Evolutionary conservation across 306 rosid genomes (phyloP), one percentile per base, ranked within the genome.

Genomic region (Cotoneaster glaucophyllus): DNA sequence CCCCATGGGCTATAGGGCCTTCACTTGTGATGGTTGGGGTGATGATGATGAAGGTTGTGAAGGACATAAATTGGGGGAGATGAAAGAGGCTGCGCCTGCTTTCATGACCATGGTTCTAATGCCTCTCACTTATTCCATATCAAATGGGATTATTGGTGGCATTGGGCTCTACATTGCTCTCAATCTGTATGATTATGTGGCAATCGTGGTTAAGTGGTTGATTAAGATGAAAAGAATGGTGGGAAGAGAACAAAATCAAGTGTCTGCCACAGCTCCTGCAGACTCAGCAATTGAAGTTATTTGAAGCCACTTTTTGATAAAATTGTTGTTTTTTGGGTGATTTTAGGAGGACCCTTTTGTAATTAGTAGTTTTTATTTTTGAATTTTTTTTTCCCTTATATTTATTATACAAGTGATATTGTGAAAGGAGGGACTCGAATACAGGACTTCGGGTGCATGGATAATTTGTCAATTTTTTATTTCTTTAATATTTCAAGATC

Each of bases 1-100:
- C 99, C 61, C 90, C 97, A 17, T 95, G 99, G 98, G 99, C 99
- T 2, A 80, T 89, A 14, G 99, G 99, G 12, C 96, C 99, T 54
- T 92, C 99, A 25, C 77, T 95, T 4, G 91, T 95, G 32, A 73
- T 95, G 88, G 99, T 95, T 58, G 98, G 99, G n/a, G 97, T 87
- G 74, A 92, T 92, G 96, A 95, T 88, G 99, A 92, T 92, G 96
- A 92, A 85, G 83, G 96, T 86, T 74, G 97, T 90, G 82, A 90
- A 83, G 87, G 96, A 92, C 73, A 89, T 95, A n/a, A 83, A 95
- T 4, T 95, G 99, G 98, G 83, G 3, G 2, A 79, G 54, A 78
- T 79, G 69, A 92, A 87, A 69, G 92, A 85, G 1, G 90, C 97
- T 7, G 90, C 78, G 43, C 96, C 99, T 32, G 99, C 96, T 50